Evolutionary conservation across 345 rosid genomes (phyloP), one percentile per base, ranked within the genome.

Genomic region (Hibiscus trionum): DNA sequence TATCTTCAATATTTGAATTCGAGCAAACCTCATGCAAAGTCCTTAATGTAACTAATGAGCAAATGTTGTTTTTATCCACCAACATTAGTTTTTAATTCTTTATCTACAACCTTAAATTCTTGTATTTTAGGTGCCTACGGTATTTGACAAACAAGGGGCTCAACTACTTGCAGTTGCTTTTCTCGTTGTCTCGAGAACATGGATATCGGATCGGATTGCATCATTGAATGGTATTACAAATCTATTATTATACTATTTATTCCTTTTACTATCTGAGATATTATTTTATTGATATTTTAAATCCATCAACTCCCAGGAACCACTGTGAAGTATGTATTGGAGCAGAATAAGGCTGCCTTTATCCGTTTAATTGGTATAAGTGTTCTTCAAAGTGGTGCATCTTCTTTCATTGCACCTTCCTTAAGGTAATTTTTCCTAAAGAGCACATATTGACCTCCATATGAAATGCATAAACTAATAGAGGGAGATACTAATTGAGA

Each of bases 141-240:
- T 91, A 73, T 74, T 95, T 74, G 98, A 95, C 80, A 93, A 86
- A 81, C 99, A 95, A 86, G 99, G 98, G 63, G 90, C 84, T 71
- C 96, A 91, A 71, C 82, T 93, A 71, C 90, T 93, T 80, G 83
- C 93, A 39, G 90, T 95, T 73, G 91, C 96, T 81, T 80, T 87
- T 70, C 93, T 95, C 76, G 98, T 95, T 53, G 80, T 93, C 75
- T 89, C 97, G 24, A 87, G 97, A 88, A 95, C 99, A 69, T 84
- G 88, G 93, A 82, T 93, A 69, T 90, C 99, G 10, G 99, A 95
- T 82, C 84, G 98, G 66, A 95, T 95, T 75, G 99, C 99, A 76
- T 89, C 97, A 62, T 82, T 95, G 75, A 95, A 95, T 79, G 98
- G 98, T 95, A 82, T 14, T 62, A 9, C 37, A 60, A 79, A 29